Conservation (phyloP, 768 basidiomycete species). For the Galerina sulciceps region DNA sequence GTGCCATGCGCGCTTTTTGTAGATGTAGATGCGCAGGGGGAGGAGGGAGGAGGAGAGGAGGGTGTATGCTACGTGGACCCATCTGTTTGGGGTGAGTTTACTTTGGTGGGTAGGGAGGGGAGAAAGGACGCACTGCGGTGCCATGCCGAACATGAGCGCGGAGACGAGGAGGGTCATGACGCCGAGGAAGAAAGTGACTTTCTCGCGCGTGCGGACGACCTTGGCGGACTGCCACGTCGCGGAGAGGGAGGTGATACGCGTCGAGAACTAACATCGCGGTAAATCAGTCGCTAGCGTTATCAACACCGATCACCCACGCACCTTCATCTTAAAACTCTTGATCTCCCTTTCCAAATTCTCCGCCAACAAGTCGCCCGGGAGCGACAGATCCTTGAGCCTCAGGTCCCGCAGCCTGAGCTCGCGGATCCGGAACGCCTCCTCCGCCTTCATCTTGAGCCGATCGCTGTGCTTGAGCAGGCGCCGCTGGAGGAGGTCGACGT, state of each 20-base stretch:
- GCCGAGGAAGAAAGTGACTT: constrained; percentile 90
- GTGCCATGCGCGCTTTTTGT: constrained; percentile 94
- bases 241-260: constrained; percentile 74
- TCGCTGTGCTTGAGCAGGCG: constrained; percentile 88
- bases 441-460: constrained; percentile 79
- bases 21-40: constrained; percentile 80
- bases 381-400: constrained; percentile 63
- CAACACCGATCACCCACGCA: constrained; percentile 28
- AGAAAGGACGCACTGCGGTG: constrained; percentile 69
- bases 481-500: constrained; percentile 81
- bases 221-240: constrained; percentile 93
- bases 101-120: not conserved
- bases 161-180: constrained; percentile 91
- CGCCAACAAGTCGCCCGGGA: constrained; percentile 64
- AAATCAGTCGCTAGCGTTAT: no score
- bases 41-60: constrained; percentile 77
- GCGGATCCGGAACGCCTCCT: constrained; percentile 75
- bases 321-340: constrained; percentile 86
- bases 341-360: constrained; percentile 88
- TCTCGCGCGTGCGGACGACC: constrained; percentile 82
- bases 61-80: constrained; percentile 89
- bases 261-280: constrained; percentile 85
- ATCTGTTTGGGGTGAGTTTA: constrained; percentile 47
- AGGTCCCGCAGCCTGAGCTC: constrained; percentile 65
- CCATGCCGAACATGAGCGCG: constrained; percentile 83